Conservation (phyloP, 129 eudicot species). For the Helianthus annuus region HanXRQr2.0-SUNRISE NC_035442.2:165553237-165553736, state of each 20-base stretch:
- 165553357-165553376: neutral
- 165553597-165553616: slow-evolving; percentile 13
- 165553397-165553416: too few relatives aligned
- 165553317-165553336: neutral
- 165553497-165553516: slow-evolving; percentile 54
- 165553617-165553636: slow-evolving; percentile 17
- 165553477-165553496: slow-evolving; percentile 60
- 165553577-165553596: slow-evolving; percentile 4
- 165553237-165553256: too few relatives aligned
- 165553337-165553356: neutral
- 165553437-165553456: neutral
- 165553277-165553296: too few relatives aligned
- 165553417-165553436: neutral
- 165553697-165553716: too few relatives aligned
- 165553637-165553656: neutral
- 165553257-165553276: too few relatives aligned
- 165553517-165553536: slow-evolving; percentile 20
- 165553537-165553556: slow-evolving; percentile 18
- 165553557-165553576: slow-evolving; percentile 13
- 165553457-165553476: slow-evolving; percentile 17
- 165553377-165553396: neutral
- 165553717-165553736: neutral
- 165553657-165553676: too few relatives aligned
- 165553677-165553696: too few relatives aligned
- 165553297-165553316: too few relatives aligned